A percentile compares a stretch with the other conserved stretches of the same genome.
Conservation (phyloP, 768 basidiomycete genomes). For the Rhodotorula kratochvilovae region DNA sequence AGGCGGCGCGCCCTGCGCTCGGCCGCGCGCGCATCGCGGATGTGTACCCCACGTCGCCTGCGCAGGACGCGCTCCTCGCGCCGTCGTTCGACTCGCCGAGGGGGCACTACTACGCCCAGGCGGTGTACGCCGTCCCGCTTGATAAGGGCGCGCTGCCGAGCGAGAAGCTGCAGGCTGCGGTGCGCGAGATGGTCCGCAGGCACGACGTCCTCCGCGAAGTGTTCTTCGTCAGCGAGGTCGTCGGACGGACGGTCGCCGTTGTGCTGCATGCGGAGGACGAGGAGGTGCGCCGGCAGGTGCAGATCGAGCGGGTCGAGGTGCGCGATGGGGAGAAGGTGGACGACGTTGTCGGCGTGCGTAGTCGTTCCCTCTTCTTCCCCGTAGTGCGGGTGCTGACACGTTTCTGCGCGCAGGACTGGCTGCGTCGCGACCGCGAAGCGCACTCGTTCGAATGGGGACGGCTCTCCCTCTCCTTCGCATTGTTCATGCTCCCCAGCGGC, state of each 20-base stretch:
- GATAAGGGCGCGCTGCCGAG: background rate
- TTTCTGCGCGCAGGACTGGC: slow-evolving; percentile 10
- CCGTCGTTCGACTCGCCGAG: slow-evolving; percentile 27
- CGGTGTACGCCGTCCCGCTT: slow-evolving; percentile 20
- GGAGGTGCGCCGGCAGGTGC: slow-evolving; percentile 12
- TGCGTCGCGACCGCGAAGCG: slow-evolving; percentile 8
- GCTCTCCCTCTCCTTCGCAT: slow-evolving; percentile 26
- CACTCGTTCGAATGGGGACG: slow-evolving; percentile 31
- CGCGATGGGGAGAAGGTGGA: background rate
- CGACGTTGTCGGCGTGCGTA: slow-evolving; percentile 11
- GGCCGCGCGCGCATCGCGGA: slow-evolving; percentile 6
- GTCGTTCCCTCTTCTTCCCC: no score
- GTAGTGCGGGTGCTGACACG: background rate
- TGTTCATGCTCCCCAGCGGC: slow-evolving; percentile 8
- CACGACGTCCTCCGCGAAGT: slow-evolving; percentile 27
- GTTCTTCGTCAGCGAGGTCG: slow-evolving; percentile 23
- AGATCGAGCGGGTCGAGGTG: slow-evolving; percentile 2
- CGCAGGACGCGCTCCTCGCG: slow-evolving; percentile 36
- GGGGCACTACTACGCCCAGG: slow-evolving; percentile 38
- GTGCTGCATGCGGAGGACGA: slow-evolving; percentile 13
- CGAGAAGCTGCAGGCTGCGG: slow-evolving; percentile 10
- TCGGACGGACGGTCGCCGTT: background rate
- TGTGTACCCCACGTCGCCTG: slow-evolving; percentile 31
- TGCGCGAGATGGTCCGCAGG: slow-evolving; percentile 13
- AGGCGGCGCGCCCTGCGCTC: background rate